A percentile compares a stretch with the other conserved stretches of the same genome.
phyloP scores from a whole-genome alignment of 1,139 yeast species.

The Candida pseudoviswanathii region DNA sequence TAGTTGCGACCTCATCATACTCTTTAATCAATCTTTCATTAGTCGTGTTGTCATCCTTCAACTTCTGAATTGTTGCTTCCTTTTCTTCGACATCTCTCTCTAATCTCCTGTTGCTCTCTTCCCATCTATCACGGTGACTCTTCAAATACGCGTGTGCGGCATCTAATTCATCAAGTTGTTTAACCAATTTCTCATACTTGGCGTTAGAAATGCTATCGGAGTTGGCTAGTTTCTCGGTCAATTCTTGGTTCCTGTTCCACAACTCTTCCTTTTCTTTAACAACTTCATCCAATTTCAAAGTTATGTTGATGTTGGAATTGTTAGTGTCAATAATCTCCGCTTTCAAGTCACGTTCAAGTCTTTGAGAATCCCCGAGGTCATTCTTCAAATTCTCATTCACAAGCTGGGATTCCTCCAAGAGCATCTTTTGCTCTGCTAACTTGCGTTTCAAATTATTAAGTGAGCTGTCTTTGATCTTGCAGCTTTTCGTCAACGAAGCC shows the following conservation, averaged over 20 bases:
- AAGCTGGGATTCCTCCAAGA: conserved; percentile 10
- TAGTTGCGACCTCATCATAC: conserved; percentile 15
- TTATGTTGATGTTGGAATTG: conserved; percentile 22
- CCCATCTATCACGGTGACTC: conserved; percentile 5
- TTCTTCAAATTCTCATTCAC: conserved; percentile 13
- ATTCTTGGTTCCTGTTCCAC: conserved; percentile 16
- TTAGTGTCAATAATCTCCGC: conserved; percentile 18
- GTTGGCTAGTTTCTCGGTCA: conserved; percentile 6
- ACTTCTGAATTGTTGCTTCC: conserved; percentile 5
- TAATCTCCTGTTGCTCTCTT: conserved; percentile 5
- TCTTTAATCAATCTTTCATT: conserved; percentile 21
- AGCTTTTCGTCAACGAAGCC: conserved; percentile 30
- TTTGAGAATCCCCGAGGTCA: conserved; percentile 26
- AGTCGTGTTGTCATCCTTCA: conserved; percentile 27
- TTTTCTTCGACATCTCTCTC: conserved; percentile 6
- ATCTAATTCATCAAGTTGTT: conserved; percentile 3
- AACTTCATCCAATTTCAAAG: conserved; percentile 16
- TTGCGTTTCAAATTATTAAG: conserved; percentile 13
- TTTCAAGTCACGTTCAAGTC: conserved; percentile 11
- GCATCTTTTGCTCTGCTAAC: conserved; percentile 13
- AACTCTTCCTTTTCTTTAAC: conserved; percentile 19
- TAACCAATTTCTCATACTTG: conserved; percentile 5
- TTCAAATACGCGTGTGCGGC: conserved; percentile 1
- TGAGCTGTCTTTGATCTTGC: conserved; percentile 25
- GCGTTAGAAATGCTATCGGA: not conserved